Conservation (phyloP, 805 yeast species). For the Yarrowia sp. region DNA sequence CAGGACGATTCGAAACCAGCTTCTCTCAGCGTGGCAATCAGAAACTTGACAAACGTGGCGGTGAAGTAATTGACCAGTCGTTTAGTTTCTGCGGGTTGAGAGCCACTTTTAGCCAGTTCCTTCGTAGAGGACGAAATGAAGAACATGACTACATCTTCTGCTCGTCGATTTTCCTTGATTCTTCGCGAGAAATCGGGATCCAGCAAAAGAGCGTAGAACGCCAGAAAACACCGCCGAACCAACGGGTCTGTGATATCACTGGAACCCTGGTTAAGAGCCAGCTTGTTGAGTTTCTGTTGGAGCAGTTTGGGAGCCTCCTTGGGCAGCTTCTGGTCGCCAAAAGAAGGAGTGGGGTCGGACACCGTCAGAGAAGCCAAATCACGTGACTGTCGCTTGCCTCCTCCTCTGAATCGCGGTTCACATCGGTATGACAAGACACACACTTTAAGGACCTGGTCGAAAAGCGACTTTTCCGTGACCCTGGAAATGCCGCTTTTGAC, state of each 20-base stretch:
- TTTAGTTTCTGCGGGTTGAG: slow-evolving; percentile 52
- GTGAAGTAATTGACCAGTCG: slow-evolving; percentile 45
- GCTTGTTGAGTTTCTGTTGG: slow-evolving; percentile 49
- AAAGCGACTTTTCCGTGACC: slow-evolving; percentile 28
- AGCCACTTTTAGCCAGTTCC: slow-evolving; percentile 46
- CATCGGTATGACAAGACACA: slow-evolving; percentile 21
- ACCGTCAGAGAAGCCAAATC: slow-evolving; percentile 11
- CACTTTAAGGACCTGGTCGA: slow-evolving; percentile 38
- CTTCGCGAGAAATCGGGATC: slow-evolving; percentile 55
- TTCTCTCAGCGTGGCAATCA: slow-evolving; percentile 43
- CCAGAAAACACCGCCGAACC: slow-evolving; percentile 63
- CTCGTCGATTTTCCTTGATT: slow-evolving; percentile 49
- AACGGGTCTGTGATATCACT: slow-evolving; percentile 52
- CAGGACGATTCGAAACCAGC: slow-evolving; percentile 40
- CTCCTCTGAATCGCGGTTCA: slow-evolving; percentile 36
- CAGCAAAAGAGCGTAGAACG: slow-evolving; percentile 67
- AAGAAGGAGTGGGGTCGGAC: slow-evolving; percentile 42
- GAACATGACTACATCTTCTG: slow-evolving; percentile 50
- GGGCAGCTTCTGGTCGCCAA: slow-evolving; percentile 46
- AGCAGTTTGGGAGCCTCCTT: slow-evolving; percentile 47
- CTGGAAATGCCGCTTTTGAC: slow-evolving; percentile 16
- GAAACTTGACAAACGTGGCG: slow-evolving; percentile 47
- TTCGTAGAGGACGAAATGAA: slow-evolving; percentile 49
- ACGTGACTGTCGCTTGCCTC: slow-evolving; percentile 40
- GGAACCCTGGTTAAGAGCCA: slow-evolving; percentile 48